Evolutionary conservation across 2,329 filamentous ascomycete genomes (phyloP).

Genomic region (Alternaria sp.): DNA sequence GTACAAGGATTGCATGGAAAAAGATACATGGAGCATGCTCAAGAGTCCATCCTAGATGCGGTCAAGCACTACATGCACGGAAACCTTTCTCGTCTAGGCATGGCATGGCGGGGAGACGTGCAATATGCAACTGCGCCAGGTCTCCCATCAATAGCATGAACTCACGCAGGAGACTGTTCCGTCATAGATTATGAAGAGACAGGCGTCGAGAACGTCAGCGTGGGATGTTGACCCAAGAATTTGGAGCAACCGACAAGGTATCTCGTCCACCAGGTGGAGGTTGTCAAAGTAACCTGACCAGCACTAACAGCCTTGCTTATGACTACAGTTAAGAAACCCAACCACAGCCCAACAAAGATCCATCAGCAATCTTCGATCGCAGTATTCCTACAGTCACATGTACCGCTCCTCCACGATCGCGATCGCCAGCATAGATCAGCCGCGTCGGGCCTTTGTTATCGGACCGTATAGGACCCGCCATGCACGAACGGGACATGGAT

Average conservation of each 20-base stretch:
- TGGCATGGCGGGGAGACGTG: neutral
- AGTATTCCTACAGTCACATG: neutral
- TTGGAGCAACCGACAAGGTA: neutral
- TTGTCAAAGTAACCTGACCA: neutral
- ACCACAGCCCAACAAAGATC: neutral
- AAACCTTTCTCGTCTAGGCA: neutral
- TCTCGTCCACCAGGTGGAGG: neutral
- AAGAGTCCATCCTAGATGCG: neutral
- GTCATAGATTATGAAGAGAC: neutral
- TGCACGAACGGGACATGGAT: conserved; percentile 1
- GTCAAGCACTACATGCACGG: neutral
- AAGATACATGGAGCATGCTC: neutral
- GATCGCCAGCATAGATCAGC: neutral
- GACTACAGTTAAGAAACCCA: neutral
- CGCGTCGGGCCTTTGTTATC: neutral
- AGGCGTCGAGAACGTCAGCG: neutral
- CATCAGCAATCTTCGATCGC: neutral
- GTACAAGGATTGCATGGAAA: neutral
- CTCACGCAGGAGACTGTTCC: neutral
- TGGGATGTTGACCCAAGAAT: neutral
- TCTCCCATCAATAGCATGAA: neutral
- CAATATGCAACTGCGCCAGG: neutral
- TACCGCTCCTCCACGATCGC: neutral
- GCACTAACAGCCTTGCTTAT: neutral
- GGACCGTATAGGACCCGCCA: neutral